phyloP scores from a whole-genome alignment of 2,329 filamentous ascomycete genomes.

The Fusarium pilosicola region DNA sequence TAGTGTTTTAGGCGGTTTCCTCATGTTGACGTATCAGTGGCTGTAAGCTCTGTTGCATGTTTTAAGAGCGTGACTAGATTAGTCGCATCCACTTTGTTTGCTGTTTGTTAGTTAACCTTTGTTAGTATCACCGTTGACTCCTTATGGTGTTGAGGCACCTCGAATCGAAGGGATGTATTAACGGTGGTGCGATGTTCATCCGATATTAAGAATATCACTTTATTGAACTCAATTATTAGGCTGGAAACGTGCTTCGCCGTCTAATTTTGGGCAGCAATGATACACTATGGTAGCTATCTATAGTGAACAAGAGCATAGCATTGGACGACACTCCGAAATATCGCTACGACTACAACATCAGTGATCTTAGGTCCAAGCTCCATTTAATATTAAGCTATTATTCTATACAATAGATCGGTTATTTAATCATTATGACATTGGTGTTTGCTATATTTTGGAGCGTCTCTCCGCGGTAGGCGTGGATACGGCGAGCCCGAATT shows the following conservation, averaged over 20 bases:
- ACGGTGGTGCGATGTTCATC: too few species aligned
- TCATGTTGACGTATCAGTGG: constrained; percentile 6
- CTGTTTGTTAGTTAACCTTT: background rate
- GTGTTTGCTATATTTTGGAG: background rate
- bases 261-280: too few species aligned
- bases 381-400: too few species aligned
- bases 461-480: background rate
- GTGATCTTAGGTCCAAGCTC: accelerated
- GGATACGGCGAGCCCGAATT: background rate
- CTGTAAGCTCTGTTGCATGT: constrained; percentile 9
- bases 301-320: background rate
- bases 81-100: background rate
- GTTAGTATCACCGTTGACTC: background rate
- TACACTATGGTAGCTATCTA: background rate
- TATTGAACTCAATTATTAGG: background rate
- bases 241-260: background rate
- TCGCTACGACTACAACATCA: background rate
- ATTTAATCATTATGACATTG: background rate
- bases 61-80: background rate
- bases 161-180: background rate
- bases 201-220: background rate
- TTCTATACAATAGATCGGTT: accelerated
- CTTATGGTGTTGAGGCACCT: constrained; percentile 4
- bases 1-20: too few species aligned
- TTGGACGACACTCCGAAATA: background rate